These are phyloP conservation scores for Teunomyces aglyptinius DNA, from an alignment of 805 yeast species.

Conservation along the genomic window DNA sequence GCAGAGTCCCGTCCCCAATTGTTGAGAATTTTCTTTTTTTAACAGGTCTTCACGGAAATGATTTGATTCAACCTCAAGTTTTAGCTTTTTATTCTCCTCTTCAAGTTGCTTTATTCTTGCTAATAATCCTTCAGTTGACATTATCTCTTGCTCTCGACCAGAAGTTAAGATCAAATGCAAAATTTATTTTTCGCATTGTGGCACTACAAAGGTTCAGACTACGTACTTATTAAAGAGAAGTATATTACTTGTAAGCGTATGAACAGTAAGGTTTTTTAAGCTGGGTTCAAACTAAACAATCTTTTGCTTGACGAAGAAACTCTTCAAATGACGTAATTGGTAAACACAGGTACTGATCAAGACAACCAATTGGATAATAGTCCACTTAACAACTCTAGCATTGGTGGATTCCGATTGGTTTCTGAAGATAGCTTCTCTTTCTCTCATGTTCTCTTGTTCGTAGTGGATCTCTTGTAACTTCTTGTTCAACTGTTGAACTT, in stretches of 20 bases:
- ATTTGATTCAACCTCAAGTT: background rate
- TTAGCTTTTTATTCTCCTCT: conserved; percentile 15
- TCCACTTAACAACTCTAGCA: conserved; percentile 69
- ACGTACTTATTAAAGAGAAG: conserved; percentile 2
- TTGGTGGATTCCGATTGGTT: conserved; percentile 77
- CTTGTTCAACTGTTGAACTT: conserved; percentile 54
- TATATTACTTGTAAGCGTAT: background rate
- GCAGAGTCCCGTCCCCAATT: conserved; percentile 21
- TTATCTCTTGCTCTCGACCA: background rate
- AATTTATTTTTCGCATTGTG: conserved; percentile 1
- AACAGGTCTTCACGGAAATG: background rate
- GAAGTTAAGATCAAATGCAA: background rate
- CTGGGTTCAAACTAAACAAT: conserved; percentile 48
- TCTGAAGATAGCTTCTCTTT: conserved; percentile 74
- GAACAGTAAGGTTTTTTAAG: background rate
- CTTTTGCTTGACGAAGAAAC: conserved; percentile 85
- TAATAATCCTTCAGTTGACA: conserved; percentile 18
- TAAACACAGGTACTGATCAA: conserved; percentile 67
- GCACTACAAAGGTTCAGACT: background rate
- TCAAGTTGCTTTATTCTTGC: conserved; percentile 20
- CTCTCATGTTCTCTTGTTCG: conserved; percentile 70
- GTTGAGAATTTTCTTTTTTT: conserved; percentile 3
- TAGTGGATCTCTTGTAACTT: conserved; percentile 57
- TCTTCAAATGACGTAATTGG: conserved; percentile 74
- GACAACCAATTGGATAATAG: conserved; percentile 66